Conservation (phyloP, 345 rosid genomes). For the Populus deltoides region DNA sequence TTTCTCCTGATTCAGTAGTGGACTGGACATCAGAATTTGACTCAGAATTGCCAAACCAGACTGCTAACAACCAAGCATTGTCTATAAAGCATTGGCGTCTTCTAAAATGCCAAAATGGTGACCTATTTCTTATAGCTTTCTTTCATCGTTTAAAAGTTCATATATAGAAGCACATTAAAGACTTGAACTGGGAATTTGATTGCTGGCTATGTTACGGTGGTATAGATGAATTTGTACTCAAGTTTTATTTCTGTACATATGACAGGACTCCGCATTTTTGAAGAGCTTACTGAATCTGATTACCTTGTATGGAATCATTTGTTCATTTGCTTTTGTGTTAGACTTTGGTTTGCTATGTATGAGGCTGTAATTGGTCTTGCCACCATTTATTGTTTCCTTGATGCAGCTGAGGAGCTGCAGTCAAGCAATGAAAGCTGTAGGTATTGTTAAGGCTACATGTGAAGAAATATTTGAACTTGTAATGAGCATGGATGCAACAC, state of each 20-base stretch:
- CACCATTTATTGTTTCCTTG: slow-evolving; percentile 26
- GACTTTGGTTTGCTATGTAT: slow-evolving; percentile 12
- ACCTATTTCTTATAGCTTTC: slow-evolving; percentile 9
- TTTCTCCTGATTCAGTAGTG: slow-evolving; percentile 61
- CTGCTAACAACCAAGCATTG: slow-evolving; percentile 79
- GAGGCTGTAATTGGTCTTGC: slow-evolving; percentile 15
- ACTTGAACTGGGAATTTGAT: too few species aligned
- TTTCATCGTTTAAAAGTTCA: neutral
- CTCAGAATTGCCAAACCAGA: slow-evolving; percentile 66
- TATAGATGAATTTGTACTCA: too few species aligned
- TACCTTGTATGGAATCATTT: slow-evolving; percentile 70
- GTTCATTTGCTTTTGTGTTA: slow-evolving; percentile 19
- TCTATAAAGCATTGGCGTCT: slow-evolving; percentile 97
- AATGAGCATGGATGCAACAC: slow-evolving; percentile 98
- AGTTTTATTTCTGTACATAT: slow-evolving; percentile 8
- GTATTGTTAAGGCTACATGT: slow-evolving; percentile 93
- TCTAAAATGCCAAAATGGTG: slow-evolving; percentile 97
- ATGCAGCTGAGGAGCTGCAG: slow-evolving; percentile 98
- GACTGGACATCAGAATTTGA: slow-evolving; percentile 64
- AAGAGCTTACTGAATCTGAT: slow-evolving; percentile 96
- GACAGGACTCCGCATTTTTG: slow-evolving; percentile 97
- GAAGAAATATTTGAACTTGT: slow-evolving; percentile 97
- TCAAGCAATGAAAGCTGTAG: slow-evolving; percentile 99
- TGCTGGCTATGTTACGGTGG: too few species aligned
- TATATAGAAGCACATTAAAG: too few species aligned